Evolutionary conservation across 2,329 filamentous ascomycete genomes (phyloP), one percentile per base, ranked within the genome.

Genomic region (Pseudogymnoascus sp.): DNA sequence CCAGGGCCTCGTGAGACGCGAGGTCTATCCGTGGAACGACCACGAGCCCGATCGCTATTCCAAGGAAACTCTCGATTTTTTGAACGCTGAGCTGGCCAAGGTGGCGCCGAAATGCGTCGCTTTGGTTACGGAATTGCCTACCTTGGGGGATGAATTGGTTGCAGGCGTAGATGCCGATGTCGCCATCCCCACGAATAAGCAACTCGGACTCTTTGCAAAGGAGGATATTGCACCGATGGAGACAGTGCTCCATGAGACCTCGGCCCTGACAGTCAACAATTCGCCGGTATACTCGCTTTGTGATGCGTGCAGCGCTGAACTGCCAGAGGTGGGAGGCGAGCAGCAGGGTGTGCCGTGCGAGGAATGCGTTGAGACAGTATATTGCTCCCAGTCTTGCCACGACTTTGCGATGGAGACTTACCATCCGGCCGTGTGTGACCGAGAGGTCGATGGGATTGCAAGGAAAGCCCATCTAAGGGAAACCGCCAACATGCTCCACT

Each of bases 141-240:
- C 90, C 0, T 77, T 97, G 24, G 64, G 69, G 16, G 70, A 72
- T 21, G 72, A 82, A 59, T 77, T 78, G 24, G 82, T 81, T 3
- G 82, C 82, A 63, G 76, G 76, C 29, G 10, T 38, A 26, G 79
- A 81, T 64, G 72, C 71, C 26, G 79, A 79, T 67, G 77, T 80
- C n/a, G 77, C 77, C 42, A 81, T 81, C 14, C 77, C 80, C 7
- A 87, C 83, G 4, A 87, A 86, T 68, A 82, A 84, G 65, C 95
- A 99, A 74, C 82, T 99, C 0, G 95, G 95, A 4, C 82, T 99
- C 3, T 97, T 97, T 73, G 93, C 93, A 6, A 90, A 86, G 69
- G 83, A 90, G 67, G 87, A 96, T 67, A 90, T 97, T 38, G 77
- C 79, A 0, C 85, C 91, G 0, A 90, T 89, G 8, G 89, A 96